A percentile compares a stretch with the other conserved stretches of the same genome.
These are phyloP conservation scores for Globisporangium parvum DNA, from an alignment of 352 stramenopile genomes.

Conservation along the genomic window DNA sequence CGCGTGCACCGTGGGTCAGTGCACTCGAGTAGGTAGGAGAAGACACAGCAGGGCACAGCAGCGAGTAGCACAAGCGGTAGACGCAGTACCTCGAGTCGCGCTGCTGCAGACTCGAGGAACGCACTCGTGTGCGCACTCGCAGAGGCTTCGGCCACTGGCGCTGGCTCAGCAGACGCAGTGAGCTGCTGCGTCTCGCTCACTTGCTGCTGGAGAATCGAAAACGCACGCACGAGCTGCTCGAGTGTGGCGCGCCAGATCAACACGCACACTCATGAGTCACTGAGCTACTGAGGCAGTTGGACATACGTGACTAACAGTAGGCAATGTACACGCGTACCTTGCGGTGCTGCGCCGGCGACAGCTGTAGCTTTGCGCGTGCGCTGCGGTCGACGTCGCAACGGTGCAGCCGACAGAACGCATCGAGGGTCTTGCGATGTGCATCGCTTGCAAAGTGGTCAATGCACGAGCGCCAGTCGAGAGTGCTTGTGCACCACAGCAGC, in stretches of 20 bases:
- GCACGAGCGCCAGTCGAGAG: conserved; percentile 9
- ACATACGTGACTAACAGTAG: too few species aligned
- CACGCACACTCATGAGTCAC: neutral
- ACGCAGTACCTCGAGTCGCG: conserved; percentile 24
- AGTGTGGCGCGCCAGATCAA: neutral
- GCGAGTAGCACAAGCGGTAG: too few species aligned
- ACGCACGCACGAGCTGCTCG: neutral
- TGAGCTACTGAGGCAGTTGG: neutral
- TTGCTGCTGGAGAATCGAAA: neutral
- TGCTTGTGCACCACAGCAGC: neutral
- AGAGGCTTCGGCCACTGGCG: neutral
- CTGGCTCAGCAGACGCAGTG: neutral
- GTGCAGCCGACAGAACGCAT: conserved; percentile 46
- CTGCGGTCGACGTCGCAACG: conserved; percentile 44
- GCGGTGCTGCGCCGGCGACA: conserved; percentile 17
- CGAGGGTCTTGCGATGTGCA: conserved; percentile 28
- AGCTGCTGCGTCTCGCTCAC: neutral
- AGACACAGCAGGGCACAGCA: too few species aligned
- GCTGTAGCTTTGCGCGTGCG: conserved; percentile 29
- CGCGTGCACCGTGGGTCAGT: too few species aligned
- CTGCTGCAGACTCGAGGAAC: conserved; percentile 37
- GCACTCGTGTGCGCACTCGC: conserved; percentile 13
- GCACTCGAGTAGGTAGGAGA: neutral
- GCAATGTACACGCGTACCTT: conserved; percentile 19
- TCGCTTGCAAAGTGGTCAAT: conserved; percentile 34